Percentiles rank a stretch among this genome's conserved stretches.
Evolutionary conservation across 257 asterid genomes (phyloP).

Genomic region (Lantana camara): DNA sequence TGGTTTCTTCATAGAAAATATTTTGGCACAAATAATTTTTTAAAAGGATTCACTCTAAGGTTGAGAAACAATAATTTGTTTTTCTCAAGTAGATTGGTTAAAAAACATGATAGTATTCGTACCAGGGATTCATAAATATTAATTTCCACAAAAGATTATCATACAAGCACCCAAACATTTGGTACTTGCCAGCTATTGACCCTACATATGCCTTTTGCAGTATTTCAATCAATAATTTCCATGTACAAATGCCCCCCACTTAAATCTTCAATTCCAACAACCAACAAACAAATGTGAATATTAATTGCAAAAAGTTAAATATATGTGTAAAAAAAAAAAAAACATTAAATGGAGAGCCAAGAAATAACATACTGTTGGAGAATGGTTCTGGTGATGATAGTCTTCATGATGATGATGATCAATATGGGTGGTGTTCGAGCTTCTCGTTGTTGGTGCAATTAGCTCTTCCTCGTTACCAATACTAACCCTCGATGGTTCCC

Average conservation of each 20-base stretch:
- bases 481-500: slow-evolving; percentile 60
- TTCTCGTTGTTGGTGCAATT: slow-evolving; percentile 31
- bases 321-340: too few species aligned
- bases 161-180: not conserved
- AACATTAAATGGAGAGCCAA: not conserved
- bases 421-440: slow-evolving; percentile 29
- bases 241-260: slow-evolving; percentile 14
- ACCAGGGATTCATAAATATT: not conserved
- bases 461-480: slow-evolving; percentile 64
- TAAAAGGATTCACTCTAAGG: too few species aligned
- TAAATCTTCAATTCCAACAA: not conserved
- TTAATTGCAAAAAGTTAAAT: not conserved
- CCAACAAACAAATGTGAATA: not conserved
- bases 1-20: too few species aligned
- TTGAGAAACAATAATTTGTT: too few species aligned
- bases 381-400: slow-evolving; percentile 40
- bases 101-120: not conserved
- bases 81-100: too few species aligned
- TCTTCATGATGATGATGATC: slow-evolving; percentile 32
- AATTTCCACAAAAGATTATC: not conserved
- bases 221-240: slow-evolving; percentile 22
- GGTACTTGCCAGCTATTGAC: not conserved
- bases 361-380: slow-evolving; percentile 64
- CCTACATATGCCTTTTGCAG: slow-evolving; percentile 3
- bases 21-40: too few species aligned